Evolutionary conservation across 768 basidiomycete species (phyloP), one percentile per base, ranked within the genome.

Genomic region (Pisolithus marmoratus): DNA sequence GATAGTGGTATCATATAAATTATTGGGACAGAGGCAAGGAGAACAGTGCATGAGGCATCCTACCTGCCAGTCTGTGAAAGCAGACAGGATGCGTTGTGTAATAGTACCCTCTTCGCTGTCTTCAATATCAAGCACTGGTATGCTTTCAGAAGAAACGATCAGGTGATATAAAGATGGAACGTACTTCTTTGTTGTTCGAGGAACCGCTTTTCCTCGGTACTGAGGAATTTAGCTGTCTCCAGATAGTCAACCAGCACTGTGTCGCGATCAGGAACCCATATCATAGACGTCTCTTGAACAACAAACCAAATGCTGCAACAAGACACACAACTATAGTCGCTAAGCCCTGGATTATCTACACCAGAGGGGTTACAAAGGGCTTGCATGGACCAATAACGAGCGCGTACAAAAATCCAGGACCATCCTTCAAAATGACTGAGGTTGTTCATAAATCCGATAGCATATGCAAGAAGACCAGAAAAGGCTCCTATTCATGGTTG

Each of bases 211-310:
- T 86, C 82, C 58, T 85, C 80, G 0, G 75, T 77, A 0, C 80
- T 84, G 24, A 87, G 65, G 65, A 85, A 85, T n/a, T 58, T 67
- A 1, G 84, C 84, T 0, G 81, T 82, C 5, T 63, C 64, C 0
- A 83, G 82, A 54, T 80, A 83, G 61, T 86, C 84, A 12, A 82
- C 77, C 58, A 87, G 58, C 12, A 83, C 80, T 84, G 37, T 8
- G 38, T 2, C 11, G 36, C 22, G 20, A 20, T n/a, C 5, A 5
- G 31, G 47, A 2, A 27, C 17, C 41, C 12, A 5, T 5, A 17
- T 8, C 3, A 36, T 5, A 46, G 8, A 5, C 19, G 36, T 7
- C 47, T 14, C 3, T 9, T 11, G 2, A 24, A 23, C 1, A 12
- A 51, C 72, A 43, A 50, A 79, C 83, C 69, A 36, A 81, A 70